Percentiles rank a stretch among this genome's conserved stretches.
Conservation (phyloP, 345 rosid genomes). For the Rhodomyrtus tomentosa region DNA sequence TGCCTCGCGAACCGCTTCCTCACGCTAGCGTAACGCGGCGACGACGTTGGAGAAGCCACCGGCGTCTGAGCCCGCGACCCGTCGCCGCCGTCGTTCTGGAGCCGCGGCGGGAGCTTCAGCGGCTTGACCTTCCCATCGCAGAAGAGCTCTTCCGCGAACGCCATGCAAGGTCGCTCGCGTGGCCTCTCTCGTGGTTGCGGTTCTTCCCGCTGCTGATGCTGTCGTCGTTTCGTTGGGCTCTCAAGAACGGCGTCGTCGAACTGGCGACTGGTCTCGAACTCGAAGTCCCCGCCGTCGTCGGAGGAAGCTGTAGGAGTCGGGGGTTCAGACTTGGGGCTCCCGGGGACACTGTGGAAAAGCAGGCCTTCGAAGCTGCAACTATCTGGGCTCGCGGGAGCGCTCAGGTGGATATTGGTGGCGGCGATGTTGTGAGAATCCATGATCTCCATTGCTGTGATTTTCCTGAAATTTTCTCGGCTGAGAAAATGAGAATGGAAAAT, state of each 20-base stretch:
- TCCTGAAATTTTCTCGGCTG: background rate
- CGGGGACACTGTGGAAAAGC: constrained; percentile 15
- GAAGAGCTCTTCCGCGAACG: constrained; percentile 44
- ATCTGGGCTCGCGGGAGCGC: constrained; percentile 21
- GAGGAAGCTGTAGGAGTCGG: background rate
- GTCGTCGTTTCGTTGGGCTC: background rate
- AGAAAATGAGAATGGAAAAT: background rate
- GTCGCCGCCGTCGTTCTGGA: background rate
- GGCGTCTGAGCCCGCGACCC: background rate
- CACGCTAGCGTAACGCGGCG: background rate
- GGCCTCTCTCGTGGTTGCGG: background rate
- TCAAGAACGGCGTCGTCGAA: background rate
- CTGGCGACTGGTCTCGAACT: constrained; percentile 25
- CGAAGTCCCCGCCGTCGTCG: constrained; percentile 10
- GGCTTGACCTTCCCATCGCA: constrained; percentile 28
- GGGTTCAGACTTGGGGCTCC: constrained; percentile 11
- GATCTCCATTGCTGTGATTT: background rate
- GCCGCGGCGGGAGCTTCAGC: constrained; percentile 28
- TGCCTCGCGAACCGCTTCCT: constrained; percentile 4
- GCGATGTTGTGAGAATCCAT: background rate
- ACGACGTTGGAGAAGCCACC: background rate
- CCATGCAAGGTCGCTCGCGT: constrained; percentile 4
- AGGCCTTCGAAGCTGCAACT: background rate
- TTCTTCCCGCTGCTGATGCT: background rate
- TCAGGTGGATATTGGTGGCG: background rate